Evolutionary conservation across 2,329 filamentous ascomycete genomes (phyloP), one percentile per base, ranked within the genome.

Genomic region (Periconia digitata): DNA sequence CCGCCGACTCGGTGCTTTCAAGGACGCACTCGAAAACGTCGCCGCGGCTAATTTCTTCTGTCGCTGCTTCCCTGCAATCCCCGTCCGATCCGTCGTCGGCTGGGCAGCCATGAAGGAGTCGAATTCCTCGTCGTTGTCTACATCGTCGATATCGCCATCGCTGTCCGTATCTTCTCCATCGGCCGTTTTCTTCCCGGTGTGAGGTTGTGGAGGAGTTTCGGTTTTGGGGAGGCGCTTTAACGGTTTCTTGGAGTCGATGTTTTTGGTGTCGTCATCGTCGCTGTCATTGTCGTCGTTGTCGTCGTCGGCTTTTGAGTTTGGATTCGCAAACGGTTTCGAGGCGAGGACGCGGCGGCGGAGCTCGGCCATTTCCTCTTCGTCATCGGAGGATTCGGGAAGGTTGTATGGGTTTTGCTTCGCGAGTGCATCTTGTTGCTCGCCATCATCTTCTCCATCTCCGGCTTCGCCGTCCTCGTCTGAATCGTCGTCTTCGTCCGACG

Each of bases 41-140:
- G 60, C 67, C 20, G 21, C 51, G 40, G 63, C 61, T 50, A 69
- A 46, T 40, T 74, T 78, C 51, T 79, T 76, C 43, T 58, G 57
- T 37, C 79, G 75, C 67, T 86, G 79, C 58, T 83, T 84, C 2
- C 83, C 80, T 35, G 79, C 74, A 38, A 87, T 85, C 0, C 92
- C 92, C 12, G 88, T 89, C 46, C 87, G 83, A 68, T 96, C 92
- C 0, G 92, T 96, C 16, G 95, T 84, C 0, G 90, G 90, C 3
- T 90, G 92, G 0, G 94, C 92, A 59, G 92, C 85, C 64, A 96
- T 95, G 70, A 99, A 95, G 57, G 87, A 87, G 65, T 97, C 92
- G 65, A 97, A 96, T 42, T 90, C 87, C 40, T 88, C 87, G 45
- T 94, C 87, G 15, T 84, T 81, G 1, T 78, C 84, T 8, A 76